Evolutionary conservation across 169 alveolate species (phyloP).

Genomic region (Plasmodium berghei): DNA sequence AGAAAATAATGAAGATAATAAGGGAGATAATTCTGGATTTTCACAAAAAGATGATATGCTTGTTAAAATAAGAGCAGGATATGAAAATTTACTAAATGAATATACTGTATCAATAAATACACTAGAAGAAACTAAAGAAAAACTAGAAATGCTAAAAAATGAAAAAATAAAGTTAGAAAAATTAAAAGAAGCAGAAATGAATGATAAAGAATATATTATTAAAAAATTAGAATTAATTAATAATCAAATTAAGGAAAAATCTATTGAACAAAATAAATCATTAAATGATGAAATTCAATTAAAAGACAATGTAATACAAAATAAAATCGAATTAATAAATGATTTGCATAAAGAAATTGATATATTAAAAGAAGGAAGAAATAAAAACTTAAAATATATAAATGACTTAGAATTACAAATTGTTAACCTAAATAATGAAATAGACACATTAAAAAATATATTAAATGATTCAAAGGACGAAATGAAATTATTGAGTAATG

Average conservation of each 20-base stretch:
- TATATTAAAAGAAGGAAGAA: constrained; percentile 18
- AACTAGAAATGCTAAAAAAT: constrained; percentile 21
- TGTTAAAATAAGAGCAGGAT: constrained; percentile 13
- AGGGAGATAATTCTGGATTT: background rate
- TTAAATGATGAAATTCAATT: constrained; percentile 17
- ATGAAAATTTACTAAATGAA: constrained; percentile 49
- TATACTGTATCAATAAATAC: constrained; percentile 34
- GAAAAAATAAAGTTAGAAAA: constrained; percentile 55
- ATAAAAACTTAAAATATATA: constrained; percentile 18
- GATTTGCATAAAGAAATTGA: constrained; percentile 29
- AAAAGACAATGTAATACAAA: constrained; percentile 51
- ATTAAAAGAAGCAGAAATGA: constrained; percentile 43
- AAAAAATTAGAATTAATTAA: constrained; percentile 57
- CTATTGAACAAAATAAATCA: constrained; percentile 31
- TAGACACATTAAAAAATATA: constrained; percentile 31
- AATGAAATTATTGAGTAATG: constrained; percentile 6
- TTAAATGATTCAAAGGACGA: constrained; percentile 60
- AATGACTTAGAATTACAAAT: constrained; percentile 51
- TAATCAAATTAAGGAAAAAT: constrained; percentile 36
- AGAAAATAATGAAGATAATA: background rate
- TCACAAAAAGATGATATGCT: constrained; percentile 33
- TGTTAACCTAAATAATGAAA: constrained; percentile 55
- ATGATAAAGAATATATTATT: constrained; percentile 65
- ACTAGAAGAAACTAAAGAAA: constrained; percentile 34
- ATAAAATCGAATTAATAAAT: constrained; percentile 26